Percentiles rank a stretch among this genome's conserved stretches.
Evolutionary conservation across 208 protist species (phyloP).

Genomic region (Angomonas desouzai): DNA sequence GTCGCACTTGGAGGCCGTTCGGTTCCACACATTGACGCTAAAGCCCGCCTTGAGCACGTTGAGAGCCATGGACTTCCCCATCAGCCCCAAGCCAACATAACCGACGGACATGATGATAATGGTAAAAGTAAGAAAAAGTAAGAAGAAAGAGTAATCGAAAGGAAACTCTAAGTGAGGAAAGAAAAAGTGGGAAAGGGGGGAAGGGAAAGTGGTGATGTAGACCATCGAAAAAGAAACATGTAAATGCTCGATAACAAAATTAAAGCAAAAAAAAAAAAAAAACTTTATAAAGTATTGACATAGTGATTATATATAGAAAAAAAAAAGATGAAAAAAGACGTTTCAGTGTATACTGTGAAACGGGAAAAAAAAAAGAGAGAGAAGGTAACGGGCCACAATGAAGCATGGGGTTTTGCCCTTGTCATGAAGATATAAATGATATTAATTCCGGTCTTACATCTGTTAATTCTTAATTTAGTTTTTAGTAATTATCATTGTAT

Average conservation of each 20-base stretch:
- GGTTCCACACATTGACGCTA: constrained; percentile 80
- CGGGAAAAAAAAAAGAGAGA: constrained; percentile 4
- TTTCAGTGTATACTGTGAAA: not conserved
- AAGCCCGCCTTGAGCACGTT: constrained; percentile 91
- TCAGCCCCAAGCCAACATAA: constrained; percentile 92
- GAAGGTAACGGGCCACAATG: too few species aligned
- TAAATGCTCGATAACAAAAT: too few species aligned
- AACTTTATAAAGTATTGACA: not conserved
- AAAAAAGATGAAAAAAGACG: constrained; percentile 4
- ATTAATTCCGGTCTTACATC: constrained; percentile 3
- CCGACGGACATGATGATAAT: constrained; percentile 57
- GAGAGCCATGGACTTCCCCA: constrained; percentile 90
- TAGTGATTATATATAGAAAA: constrained; percentile 5
- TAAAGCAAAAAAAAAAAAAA: constrained; percentile 3
- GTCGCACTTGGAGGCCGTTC: constrained; percentile 76
- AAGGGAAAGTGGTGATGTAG: constrained; percentile 4
- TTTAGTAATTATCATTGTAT: too few species aligned
- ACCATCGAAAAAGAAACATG: too few species aligned
- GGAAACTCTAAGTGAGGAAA: too few species aligned
- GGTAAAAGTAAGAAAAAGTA: constrained; percentile 12
- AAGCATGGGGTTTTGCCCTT: too few species aligned
- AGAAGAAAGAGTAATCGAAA: not conserved
- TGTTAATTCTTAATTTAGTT: too few species aligned
- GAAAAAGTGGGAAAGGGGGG: constrained; percentile 8
- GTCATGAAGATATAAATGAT: too few species aligned